phyloP scores from a whole-genome alignment of 768 basidiomycete species.

The Naganishia vishniacii region DNA sequence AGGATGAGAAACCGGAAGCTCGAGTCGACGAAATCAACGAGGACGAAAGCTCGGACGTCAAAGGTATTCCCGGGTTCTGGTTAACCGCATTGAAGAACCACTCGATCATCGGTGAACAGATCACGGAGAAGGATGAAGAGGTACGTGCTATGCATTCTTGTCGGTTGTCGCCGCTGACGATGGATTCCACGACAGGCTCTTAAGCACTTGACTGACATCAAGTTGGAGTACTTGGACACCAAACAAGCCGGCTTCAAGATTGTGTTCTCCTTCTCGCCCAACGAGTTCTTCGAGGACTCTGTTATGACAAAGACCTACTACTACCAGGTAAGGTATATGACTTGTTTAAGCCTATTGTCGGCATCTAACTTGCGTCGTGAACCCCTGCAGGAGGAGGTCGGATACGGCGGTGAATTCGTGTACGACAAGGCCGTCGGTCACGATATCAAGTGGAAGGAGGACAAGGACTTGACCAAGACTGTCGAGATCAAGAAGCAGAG shows the following conservation, averaged over 20 bases:
- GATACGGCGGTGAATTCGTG: slow-evolving; percentile 93
- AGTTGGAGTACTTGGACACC: slow-evolving; percentile 64
- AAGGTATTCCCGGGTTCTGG: slow-evolving; percentile 92
- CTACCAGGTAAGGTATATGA: slow-evolving; percentile 55
- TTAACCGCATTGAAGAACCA: slow-evolving; percentile 93
- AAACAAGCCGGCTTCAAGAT: slow-evolving; percentile 76
- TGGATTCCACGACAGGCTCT: slow-evolving; percentile 56
- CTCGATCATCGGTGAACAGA: slow-evolving; percentile 72
- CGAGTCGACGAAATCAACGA: slow-evolving; percentile 40
- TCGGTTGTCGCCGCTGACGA: not conserved
- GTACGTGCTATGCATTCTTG: slow-evolving; percentile 33
- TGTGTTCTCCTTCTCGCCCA: slow-evolving; percentile 68
- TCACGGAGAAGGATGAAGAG: slow-evolving; percentile 81
- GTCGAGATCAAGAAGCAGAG: slow-evolving; percentile 98
- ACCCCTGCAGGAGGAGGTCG: slow-evolving; percentile 62
- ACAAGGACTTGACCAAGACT: slow-evolving; percentile 94
- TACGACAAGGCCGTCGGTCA: slow-evolving; percentile 91
- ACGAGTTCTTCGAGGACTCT: slow-evolving; percentile 82
- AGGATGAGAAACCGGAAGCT: slow-evolving; percentile 49
- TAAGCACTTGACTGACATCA: slow-evolving; percentile 72
- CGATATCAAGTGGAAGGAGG: slow-evolving; percentile 94
- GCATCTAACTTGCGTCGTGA: not conserved
- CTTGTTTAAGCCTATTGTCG: no score
- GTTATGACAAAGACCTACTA: slow-evolving; percentile 86
- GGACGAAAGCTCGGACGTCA: slow-evolving; percentile 42